A percentile compares a stretch with the other conserved stretches of the same genome.
phyloP scores from a whole-genome alignment of 768 basidiomycete species.

The Vishniacozyma victoriae region DNA sequence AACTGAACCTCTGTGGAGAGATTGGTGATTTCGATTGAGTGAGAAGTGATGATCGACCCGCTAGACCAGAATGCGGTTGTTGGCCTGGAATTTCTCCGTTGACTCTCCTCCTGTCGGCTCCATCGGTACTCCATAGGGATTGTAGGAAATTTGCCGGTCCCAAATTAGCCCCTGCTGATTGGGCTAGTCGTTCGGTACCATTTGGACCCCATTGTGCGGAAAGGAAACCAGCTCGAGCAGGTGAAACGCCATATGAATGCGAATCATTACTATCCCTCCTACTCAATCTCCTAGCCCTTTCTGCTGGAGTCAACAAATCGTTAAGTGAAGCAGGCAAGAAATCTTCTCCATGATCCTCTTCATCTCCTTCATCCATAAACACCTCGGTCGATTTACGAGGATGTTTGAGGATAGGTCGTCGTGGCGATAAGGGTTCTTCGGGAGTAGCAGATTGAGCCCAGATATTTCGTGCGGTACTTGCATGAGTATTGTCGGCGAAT shows the following conservation, averaged over 20 bases:
- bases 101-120: conserved; percentile 31
- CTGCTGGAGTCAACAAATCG: conserved; percentile 82
- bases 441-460: conserved; percentile 31
- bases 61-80: background rate
- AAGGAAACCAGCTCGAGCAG: background rate
- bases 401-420: conserved; percentile 2
- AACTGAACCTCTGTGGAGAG: conserved; percentile 3
- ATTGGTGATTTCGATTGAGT: conserved; percentile 27
- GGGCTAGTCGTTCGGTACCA: conserved; percentile 34
- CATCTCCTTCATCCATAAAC: conserved; percentile 57
- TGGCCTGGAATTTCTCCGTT: background rate
- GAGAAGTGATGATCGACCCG: conserved; percentile 6
- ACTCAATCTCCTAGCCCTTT: conserved; percentile 68
- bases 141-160: conserved; percentile 35
- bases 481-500: conserved; percentile 31
- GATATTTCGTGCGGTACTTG: conserved; percentile 13
- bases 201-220: background rate
- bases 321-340: conserved; percentile 82
- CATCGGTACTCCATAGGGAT: conserved; percentile 64
- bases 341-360: conserved; percentile 59
- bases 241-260: conserved; percentile 1
- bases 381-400: conserved; percentile 25
- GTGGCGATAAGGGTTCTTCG: conserved; percentile 27
- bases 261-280: conserved; percentile 41
- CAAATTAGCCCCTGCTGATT: conserved; percentile 41